Conservation (phyloP, 1,284 basidiomycete genomes). For the Farysia itapuensis region DNA sequence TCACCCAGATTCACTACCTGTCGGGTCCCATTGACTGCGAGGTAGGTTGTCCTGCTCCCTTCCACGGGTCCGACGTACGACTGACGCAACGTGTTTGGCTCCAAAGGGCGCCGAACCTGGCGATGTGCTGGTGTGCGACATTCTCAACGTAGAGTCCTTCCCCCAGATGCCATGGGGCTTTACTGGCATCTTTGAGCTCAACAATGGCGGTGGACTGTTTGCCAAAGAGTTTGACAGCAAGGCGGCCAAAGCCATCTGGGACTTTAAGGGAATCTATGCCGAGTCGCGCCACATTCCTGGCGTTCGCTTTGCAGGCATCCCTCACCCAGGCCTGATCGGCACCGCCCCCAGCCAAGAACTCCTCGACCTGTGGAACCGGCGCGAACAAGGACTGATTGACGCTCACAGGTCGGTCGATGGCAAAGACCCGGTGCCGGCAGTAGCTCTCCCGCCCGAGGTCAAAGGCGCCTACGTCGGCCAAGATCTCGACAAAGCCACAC, state of each 20-base stretch:
- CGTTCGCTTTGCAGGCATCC: conserved; percentile 75
- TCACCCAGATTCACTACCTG: conserved; percentile 69
- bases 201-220: conserved; percentile 75
- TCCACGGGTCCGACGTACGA: too few species aligned
- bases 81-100: too few species aligned
- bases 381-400: conserved; percentile 71
- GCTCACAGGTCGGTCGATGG: conserved; percentile 60
- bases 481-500: conserved; percentile 64
- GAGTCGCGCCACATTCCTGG: conserved; percentile 70
- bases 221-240: conserved; percentile 71
- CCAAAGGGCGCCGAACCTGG: conserved; percentile 75
- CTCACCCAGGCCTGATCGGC: conserved; percentile 73
- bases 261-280: conserved; percentile 23
- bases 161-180: conserved; percentile 80
- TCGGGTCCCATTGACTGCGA: conserved; percentile 75
- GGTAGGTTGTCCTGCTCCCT: too few species aligned
- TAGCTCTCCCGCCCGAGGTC: conserved; percentile 69
- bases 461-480: conserved; percentile 71
- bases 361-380: conserved; percentile 72
- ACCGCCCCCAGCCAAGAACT: conserved; percentile 75
- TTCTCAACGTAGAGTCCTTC: conserved; percentile 75
- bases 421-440: conserved; percentile 66
- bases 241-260: conserved; percentile 65
- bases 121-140: conserved; percentile 75
- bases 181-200: conserved; percentile 68